These are phyloP conservation scores for Hypomyces perniciosus DNA, from an alignment of 2,329 filamentous ascomycete genomes.

Conservation along the genomic window DNA sequence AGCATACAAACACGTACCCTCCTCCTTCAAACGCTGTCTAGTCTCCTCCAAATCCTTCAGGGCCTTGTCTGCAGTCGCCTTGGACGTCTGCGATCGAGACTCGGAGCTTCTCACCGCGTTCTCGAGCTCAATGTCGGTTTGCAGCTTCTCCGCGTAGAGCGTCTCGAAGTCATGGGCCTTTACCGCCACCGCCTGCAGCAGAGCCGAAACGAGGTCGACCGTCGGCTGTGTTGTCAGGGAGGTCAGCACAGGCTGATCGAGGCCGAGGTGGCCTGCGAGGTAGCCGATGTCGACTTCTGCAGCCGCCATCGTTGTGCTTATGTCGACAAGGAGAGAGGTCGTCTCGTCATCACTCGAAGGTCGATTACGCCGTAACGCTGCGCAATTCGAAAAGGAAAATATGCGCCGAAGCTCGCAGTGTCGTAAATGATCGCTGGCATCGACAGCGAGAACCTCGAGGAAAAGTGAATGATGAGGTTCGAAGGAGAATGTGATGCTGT, in stretches of 20 bases:
- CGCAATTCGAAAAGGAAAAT: not conserved
- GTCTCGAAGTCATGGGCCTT: slow-evolving; percentile 81
- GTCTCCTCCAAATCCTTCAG: slow-evolving; percentile 78
- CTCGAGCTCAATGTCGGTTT: slow-evolving; percentile 87
- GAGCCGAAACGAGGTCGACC: slow-evolving; percentile 65
- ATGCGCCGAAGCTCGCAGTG: too few species aligned
- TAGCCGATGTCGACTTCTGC: slow-evolving; percentile 61
- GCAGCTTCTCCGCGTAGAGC: slow-evolving; percentile 80
- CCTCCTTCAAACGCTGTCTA: slow-evolving; percentile 71
- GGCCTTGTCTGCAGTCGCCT: slow-evolving; percentile 74
- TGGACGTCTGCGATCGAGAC: slow-evolving; percentile 73
- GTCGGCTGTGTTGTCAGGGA: slow-evolving; percentile 64
- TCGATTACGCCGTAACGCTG: not conserved
- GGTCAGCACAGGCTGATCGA: slow-evolving; percentile 59
- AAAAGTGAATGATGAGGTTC: too few species aligned
- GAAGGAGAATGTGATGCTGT: too few species aligned
- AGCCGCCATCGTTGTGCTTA: slow-evolving; percentile 34
- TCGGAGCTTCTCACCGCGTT: slow-evolving; percentile 81
- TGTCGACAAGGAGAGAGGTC: slow-evolving; percentile 8
- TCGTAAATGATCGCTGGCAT: too few species aligned
- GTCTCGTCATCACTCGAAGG: slow-evolving; percentile 13
- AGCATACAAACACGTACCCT: slow-evolving; percentile 52
- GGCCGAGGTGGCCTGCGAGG: slow-evolving; percentile 63
- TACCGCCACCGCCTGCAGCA: slow-evolving; percentile 67
- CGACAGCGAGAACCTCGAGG: too few species aligned